phyloP scores from a whole-genome alignment of 164 flowering plant species.

The Cinnamomum chago region DNA sequence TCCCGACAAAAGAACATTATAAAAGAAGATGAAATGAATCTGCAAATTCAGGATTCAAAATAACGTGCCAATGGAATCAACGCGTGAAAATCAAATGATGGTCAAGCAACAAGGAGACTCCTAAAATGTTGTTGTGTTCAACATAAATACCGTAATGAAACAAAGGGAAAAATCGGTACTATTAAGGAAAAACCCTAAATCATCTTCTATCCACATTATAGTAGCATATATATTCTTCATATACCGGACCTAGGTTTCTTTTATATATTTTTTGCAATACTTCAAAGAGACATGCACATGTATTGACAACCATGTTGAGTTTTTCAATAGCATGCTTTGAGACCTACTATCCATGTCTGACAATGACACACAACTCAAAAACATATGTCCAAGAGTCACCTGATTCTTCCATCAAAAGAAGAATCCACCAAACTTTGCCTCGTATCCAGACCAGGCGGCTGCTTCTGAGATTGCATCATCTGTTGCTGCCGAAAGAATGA shows the following conservation, averaged over 20 bases:
- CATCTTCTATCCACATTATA: not conserved
- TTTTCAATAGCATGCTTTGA: not conserved
- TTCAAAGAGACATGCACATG: not conserved
- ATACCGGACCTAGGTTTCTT: not conserved
- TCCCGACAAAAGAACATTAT: too few relatives aligned
- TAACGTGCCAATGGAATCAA: not conserved
- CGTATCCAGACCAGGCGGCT: slow-evolving; percentile 37
- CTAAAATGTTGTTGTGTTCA: not conserved
- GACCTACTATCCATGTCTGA: not conserved
- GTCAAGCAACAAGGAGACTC: not conserved
- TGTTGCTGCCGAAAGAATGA: slow-evolving; percentile 74
- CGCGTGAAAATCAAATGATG: not conserved
- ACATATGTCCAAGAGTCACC: slow-evolving; percentile 43
- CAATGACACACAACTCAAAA: not conserved
- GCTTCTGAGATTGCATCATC: slow-evolving; percentile 56
- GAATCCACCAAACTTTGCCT: slow-evolving; percentile 24
- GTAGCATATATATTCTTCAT: not conserved
- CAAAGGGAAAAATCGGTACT: not conserved
- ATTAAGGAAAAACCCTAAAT: not conserved
- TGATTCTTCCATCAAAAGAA: slow-evolving; percentile 57
- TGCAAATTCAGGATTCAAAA: not conserved
- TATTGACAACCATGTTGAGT: not conserved
- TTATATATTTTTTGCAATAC: too few relatives aligned
- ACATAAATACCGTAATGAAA: not conserved
- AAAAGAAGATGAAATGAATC: not conserved